Evolutionary conservation across 495 filamentous ascomycete genomes (phyloP), one percentile per base, ranked within the genome.

Genomic region (Aspergillus asperescens): DNA sequence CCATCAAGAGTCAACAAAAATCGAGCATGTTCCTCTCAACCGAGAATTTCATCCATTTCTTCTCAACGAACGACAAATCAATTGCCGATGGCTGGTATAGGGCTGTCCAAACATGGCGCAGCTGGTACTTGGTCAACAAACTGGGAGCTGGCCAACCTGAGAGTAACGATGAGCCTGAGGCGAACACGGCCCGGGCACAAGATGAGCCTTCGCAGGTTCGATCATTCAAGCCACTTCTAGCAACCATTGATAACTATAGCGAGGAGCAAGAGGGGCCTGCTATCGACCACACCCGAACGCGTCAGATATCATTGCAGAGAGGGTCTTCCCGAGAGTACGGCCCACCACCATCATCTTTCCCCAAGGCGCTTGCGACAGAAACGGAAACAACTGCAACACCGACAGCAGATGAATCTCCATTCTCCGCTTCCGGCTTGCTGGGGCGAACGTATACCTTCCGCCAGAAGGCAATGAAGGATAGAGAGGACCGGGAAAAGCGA

Each of bases 1-100:
- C 89, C 3, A 77, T 98, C 57, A 96, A 95, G 65, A 94, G 89
- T 55, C 93, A 96, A 66, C 85, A 97, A 62, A 96, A 94, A 59
- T 84, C 85, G 5, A 85, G 78, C 28, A 83, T 95, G 62, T 98
- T 97, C 60, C 62, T 88, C 29, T 84, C 83, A 28, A 86, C 84
- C 0, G 81, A 87, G 20, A 90, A 90, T 50, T 98, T 88, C 64
- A 84, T 94, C 9, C 92, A 97, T 55, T 96, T 90, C 66, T 95
- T 98, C 69, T 81, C 81, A 35, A 90, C 85, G 7, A 87, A 87
- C 15, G 87, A 95, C 55, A 72, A 75, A 12, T 59, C 73, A 1
- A 64, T 86, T 5, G 87, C 86, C 1, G 73, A 77, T 19, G 69
- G 74, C 23, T 96, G 88, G 74, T 84, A 87, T 62, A 69, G 74